Evolutionary conservation across 2,329 filamentous ascomycete species (phyloP).

Genomic region (Zymoseptoria passerinii): DNA sequence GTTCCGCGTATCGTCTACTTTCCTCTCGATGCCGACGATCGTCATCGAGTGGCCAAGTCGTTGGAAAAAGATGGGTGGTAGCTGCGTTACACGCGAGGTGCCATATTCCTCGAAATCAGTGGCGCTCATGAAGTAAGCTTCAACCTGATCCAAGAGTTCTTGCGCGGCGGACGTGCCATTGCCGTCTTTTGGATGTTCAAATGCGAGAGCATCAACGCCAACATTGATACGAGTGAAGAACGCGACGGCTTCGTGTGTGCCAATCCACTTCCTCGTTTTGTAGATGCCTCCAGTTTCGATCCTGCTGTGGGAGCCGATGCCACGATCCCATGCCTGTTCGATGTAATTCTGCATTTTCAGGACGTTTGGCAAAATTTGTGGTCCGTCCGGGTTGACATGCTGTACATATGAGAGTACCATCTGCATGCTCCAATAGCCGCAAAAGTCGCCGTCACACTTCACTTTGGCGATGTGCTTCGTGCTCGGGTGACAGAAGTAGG

Average conservation of each 20-base stretch:
- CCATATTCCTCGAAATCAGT: conserved; percentile 41
- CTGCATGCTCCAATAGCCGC: conserved; percentile 91
- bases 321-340: conserved; percentile 78
- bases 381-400: conserved; percentile 15
- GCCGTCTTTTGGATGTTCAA: conserved; percentile 28
- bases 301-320: conserved; percentile 66
- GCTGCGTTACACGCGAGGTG: conserved; percentile 61
- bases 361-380: conserved; percentile 57
- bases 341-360: conserved; percentile 79
- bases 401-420: conserved; percentile 75
- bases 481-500: conserved; percentile 69
- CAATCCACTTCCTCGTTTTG: conserved; percentile 91
- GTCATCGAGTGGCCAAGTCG: conserved; percentile 86
- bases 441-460: conserved; percentile 78
- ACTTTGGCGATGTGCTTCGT: conserved; percentile 78
- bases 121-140: conserved; percentile 62
- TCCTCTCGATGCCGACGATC: conserved; percentile 74
- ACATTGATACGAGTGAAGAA: conserved; percentile 61
- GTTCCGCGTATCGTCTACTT: conserved; percentile 54
- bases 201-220: conserved; percentile 45
- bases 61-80: conserved; percentile 86
- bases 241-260: conserved; percentile 80
- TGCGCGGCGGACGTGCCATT: conserved; percentile 43
- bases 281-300: conserved; percentile 78
- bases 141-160: conserved; percentile 58